Conservation (phyloP, 805 yeast species). For the Wickerhamomyces sydowiorum region DNA sequence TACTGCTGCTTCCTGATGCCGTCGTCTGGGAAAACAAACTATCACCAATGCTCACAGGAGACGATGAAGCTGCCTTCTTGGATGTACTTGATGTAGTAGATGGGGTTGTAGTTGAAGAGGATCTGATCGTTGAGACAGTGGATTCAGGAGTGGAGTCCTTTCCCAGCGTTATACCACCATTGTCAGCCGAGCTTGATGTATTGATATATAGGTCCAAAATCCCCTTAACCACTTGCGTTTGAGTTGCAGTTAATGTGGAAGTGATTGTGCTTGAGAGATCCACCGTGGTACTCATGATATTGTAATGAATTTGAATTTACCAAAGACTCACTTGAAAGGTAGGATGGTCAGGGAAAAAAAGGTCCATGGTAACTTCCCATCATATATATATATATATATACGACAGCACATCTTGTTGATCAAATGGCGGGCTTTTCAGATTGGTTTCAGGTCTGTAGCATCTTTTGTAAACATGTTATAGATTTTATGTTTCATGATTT, state of each 20-base stretch:
- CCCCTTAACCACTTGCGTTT: conserved; percentile 9
- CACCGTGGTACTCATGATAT: conserved; percentile 7
- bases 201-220: conserved; percentile 4
- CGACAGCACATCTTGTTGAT: background rate
- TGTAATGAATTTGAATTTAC: background rate
- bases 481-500: background rate
- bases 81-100: background rate
- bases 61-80: conserved; percentile 1
- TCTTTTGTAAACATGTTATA: background rate
- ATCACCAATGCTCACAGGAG: background rate
- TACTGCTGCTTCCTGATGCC: background rate
- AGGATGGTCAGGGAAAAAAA: too few species aligned
- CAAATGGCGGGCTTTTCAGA: background rate
- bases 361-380: too few species aligned
- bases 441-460: background rate
- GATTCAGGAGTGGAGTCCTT: background rate
- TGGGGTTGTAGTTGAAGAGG: background rate
- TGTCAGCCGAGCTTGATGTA: background rate
- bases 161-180: background rate
- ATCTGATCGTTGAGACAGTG: conserved; percentile 1
- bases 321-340: too few species aligned
- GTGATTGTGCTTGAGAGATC: conserved; percentile 3
- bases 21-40: too few species aligned
- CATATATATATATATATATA: background rate
- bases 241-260: conserved; percentile 2